Evolutionary conservation across 495 filamentous ascomycete genomes (phyloP).

Genomic region (Talaromyces adpressus): DNA sequence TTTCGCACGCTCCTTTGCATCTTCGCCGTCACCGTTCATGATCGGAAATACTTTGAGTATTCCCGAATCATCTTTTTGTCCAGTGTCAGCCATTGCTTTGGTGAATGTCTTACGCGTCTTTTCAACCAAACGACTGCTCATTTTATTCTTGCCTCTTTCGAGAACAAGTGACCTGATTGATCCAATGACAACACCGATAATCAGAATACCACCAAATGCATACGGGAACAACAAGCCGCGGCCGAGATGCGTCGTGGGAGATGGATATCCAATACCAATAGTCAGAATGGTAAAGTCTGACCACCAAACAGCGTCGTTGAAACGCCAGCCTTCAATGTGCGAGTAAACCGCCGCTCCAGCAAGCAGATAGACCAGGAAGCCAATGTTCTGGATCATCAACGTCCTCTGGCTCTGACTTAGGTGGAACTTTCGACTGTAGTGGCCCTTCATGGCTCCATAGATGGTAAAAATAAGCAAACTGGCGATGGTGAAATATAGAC

Average conservation of each 20-base stretch:
- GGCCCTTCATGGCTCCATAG: conserved; percentile 52
- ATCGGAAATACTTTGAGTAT: conserved; percentile 10
- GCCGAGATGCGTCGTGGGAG: conserved; percentile 54
- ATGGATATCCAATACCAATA: conserved; percentile 68
- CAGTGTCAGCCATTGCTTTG: not conserved
- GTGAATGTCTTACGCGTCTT: conserved; percentile 47
- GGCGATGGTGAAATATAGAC: conserved; percentile 68
- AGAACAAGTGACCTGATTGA: conserved; percentile 75
- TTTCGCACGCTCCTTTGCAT: conserved; percentile 54
- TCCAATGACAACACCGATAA: conserved; percentile 76
- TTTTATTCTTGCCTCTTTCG: conserved; percentile 64
- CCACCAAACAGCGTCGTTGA: conserved; percentile 76
- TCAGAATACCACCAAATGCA: conserved; percentile 72
- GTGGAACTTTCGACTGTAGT: conserved; percentile 63
- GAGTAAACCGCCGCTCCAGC: conserved; percentile 66
- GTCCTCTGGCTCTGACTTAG: conserved; percentile 71
- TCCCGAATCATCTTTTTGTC: not conserved
- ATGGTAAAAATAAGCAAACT: conserved; percentile 64
- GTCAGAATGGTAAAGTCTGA: conserved; percentile 81
- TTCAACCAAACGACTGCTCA: conserved; percentile 62
- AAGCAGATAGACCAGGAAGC: conserved; percentile 68
- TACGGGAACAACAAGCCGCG: conserved; percentile 70
- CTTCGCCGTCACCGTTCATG: conserved; percentile 2
- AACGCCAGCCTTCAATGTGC: conserved; percentile 69
- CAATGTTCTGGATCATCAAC: conserved; percentile 82